These are phyloP conservation scores for Monilinia fructicola DNA, from an alignment of 2,329 filamentous ascomycete species.

Conservation along the genomic window DNA sequence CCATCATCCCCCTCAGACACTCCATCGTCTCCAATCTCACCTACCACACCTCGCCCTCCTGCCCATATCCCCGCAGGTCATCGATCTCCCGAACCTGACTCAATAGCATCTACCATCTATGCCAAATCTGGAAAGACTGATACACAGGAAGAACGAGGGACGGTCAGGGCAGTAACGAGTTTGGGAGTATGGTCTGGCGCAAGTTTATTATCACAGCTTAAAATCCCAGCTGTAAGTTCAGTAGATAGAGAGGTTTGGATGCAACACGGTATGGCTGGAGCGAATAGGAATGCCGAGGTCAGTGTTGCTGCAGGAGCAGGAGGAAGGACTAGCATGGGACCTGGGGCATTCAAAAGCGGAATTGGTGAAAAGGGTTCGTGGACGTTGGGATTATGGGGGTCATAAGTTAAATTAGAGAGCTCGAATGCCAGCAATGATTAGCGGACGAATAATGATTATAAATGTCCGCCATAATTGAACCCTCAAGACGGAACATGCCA, in stretches of 20 bases:
- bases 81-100: constrained; percentile 52
- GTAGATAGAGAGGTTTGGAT: constrained; percentile 72
- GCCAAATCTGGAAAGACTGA: constrained; percentile 45
- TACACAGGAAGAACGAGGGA: constrained; percentile 52
- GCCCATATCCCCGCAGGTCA: constrained; percentile 27
- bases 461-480: background rate
- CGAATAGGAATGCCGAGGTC: constrained; percentile 58
- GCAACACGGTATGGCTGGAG: constrained; percentile 63
- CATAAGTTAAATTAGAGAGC: background rate
- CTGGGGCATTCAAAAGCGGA: constrained; percentile 50
- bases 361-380: constrained; percentile 49
- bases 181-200: constrained; percentile 74
- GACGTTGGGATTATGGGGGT: constrained; percentile 62
- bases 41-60: constrained; percentile 5
- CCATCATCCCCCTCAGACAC: background rate
- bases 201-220: constrained; percentile 67
- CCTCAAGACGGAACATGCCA: background rate
- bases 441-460: background rate
- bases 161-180: constrained; percentile 65
- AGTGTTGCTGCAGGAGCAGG: constrained; percentile 40
- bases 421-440: background rate
- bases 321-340: constrained; percentile 64
- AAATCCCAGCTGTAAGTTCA: constrained; percentile 65
- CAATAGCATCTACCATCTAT: constrained; percentile 58
- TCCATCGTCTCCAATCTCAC: background rate